Base-by-base conservation (phyloP, 2,329 filamentous ascomycete species). In the Epichloe baconii region DNA sequence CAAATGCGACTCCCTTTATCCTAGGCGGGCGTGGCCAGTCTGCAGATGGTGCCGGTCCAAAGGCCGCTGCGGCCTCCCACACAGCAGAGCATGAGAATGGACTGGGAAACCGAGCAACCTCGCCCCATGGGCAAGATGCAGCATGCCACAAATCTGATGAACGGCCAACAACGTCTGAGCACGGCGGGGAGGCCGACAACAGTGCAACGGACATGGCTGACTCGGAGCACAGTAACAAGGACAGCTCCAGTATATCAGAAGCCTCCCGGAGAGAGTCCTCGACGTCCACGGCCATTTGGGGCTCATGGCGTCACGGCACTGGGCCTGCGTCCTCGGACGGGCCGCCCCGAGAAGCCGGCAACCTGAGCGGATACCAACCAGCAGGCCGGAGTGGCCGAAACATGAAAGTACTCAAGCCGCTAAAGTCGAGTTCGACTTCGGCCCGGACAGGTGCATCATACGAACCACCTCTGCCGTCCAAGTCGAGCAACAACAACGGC, bases 371-470 rank as follows among this genome's bases (percentile, higher is more conserved):
- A 26, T 88, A 88, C 62, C 84, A 88, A 62, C 83, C 83, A 58
- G 73, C 83, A 56, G 68, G 80, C 62, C 73, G 81, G 46, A 68
- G 71, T 17, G 69, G 76, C 15, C 79, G 85, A 47, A 83, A 82
- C 48, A 97, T 97, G 85, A 97, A 95, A 71, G 85, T 96, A 2
- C 73, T 97, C 49, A 88, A 89, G 61, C 83, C 91, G 1, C 77
- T 76, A 51, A 93, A 88, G 64, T 74, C 82, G 5, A 68, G 69
- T 21, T 77, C 83, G 0, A 69, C 70, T 2, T 74, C 75, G 11
- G 68, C 70, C 1, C 72, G 72, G 53, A 74, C 74, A 0, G 75
- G 75, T 0, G 59, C 73, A 2, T 65, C 75, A 2, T 78, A 79
- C 52, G 80, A 83, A 55, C 69, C 74, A 4, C 62, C 73, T 3